These are phyloP conservation scores for Ensete ventricosum DNA, from an alignment of 176 grass and related monocot genomes.

Conservation along the genomic window DNA sequence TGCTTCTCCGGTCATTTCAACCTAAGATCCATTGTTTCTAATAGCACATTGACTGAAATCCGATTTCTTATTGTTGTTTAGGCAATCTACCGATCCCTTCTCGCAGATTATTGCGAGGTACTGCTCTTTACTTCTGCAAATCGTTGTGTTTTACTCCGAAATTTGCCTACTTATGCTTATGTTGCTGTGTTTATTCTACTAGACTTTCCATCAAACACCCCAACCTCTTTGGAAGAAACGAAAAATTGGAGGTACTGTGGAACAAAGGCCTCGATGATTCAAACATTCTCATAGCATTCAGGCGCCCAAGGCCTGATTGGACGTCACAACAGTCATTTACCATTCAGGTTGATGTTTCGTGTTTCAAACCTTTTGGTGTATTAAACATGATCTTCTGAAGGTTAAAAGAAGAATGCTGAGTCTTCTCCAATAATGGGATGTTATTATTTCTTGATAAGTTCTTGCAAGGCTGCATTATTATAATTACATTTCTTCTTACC, in stretches of 20 bases:
- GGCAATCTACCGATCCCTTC: conserved; percentile 32
- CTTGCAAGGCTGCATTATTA: background rate
- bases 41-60: conserved; percentile 4
- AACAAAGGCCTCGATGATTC: conserved; percentile 91
- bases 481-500: conserved; percentile 18
- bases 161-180: background rate
- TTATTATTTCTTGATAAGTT: conserved; percentile 1
- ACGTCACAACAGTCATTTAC: conserved; percentile 72
- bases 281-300: conserved; percentile 61
- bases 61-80: conserved; percentile 24
- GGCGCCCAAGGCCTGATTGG: conserved; percentile 56
- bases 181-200: conserved; percentile 1
- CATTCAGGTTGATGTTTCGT: conserved; percentile 45
- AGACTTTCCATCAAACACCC: conserved; percentile 85
- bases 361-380: background rate
- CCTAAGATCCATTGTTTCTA: background rate
- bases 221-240: conserved; percentile 63
- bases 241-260: conserved; percentile 81
- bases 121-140: background rate
- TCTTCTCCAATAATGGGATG: conserved; percentile 1
- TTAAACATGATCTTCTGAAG: background rate
- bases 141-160: background rate
- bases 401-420: background rate
- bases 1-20: conserved; percentile 25
- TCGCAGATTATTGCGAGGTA: conserved; percentile 84